Conservation (phyloP, 2,329 filamentous ascomycete genomes). For the Cladosporium austrohemisphaericum region DNA sequence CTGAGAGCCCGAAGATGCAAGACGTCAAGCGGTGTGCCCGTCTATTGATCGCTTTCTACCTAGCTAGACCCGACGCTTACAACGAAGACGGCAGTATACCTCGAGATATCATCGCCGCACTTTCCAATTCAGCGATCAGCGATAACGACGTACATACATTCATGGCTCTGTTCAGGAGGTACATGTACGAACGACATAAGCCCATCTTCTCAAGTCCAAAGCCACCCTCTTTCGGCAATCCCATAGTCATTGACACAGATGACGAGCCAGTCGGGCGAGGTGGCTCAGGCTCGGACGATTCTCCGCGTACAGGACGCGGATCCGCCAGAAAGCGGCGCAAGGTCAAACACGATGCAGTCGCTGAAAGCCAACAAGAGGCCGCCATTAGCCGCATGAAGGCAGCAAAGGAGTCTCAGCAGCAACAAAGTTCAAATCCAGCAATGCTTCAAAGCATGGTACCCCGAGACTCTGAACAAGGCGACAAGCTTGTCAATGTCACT, state of each 20-base stretch:
- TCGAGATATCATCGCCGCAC: no score
- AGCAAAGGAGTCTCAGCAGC: slow-evolving; percentile 20
- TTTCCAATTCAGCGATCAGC: no score
- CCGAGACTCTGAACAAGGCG: background rate
- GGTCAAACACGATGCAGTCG: slow-evolving; percentile 13
- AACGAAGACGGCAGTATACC: no score
- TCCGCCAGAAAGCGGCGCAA: slow-evolving; percentile 2
- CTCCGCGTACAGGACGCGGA: background rate
- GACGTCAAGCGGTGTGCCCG: slow-evolving; percentile 1
- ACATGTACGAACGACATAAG: background rate
- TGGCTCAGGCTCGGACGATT: background rate
- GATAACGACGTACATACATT: background rate
- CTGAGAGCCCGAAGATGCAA: background rate
- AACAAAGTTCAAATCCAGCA: slow-evolving; percentile 19
- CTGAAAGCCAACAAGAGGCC: slow-evolving; percentile 20
- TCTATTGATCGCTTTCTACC: slow-evolving; percentile 1
- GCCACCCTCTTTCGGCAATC: background rate
- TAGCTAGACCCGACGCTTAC: background rate
- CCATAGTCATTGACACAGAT: slow-evolving; percentile 6
- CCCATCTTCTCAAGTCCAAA: background rate
- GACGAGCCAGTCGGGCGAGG: background rate
- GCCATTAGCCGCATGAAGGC: slow-evolving; percentile 16
- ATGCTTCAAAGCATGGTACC: slow-evolving; percentile 22
- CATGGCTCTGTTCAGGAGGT: background rate
- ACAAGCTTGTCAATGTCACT: slow-evolving; percentile 63